A percentile compares a stretch with the other conserved stretches of the same genome.
phyloP scores from a whole-genome alignment of 2,329 filamentous ascomycete genomes.

The Cryphonectria naterciae region DNA sequence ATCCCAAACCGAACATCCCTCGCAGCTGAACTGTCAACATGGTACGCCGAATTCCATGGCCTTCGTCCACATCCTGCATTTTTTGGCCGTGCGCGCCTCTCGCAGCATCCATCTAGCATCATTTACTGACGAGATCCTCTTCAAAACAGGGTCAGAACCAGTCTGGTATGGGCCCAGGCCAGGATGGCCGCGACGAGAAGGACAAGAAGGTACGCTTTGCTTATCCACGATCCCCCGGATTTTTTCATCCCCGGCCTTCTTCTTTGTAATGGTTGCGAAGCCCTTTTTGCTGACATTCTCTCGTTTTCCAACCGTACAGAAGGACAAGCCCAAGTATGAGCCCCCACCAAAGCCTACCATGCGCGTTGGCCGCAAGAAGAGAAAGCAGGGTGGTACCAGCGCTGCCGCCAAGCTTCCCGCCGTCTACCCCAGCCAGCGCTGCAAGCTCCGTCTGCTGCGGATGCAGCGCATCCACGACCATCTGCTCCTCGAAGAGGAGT shows the following conservation, averaged over 20 bases:
- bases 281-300: slow-evolving; percentile 5
- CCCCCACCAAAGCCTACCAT: slow-evolving; percentile 96
- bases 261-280: slow-evolving; percentile 10
- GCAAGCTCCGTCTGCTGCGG: slow-evolving; percentile 93
- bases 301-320: slow-evolving; percentile 57
- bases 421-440: slow-evolving; percentile 93
- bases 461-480: slow-evolving; percentile 99
- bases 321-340: slow-evolving; percentile 99
- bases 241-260: slow-evolving; percentile 22
- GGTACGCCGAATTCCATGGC: slow-evolving; percentile 32
- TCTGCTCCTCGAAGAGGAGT: slow-evolving; percentile 94
- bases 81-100: background rate
- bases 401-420: slow-evolving; percentile 93
- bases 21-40: slow-evolving; percentile 31
- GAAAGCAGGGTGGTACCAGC: slow-evolving; percentile 89
- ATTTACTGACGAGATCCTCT: slow-evolving; percentile 28
- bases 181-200: slow-evolving; percentile 81
- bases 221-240: background rate
- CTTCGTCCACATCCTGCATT: background rate
- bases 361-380: slow-evolving; percentile 97
- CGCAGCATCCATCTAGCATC: background rate
- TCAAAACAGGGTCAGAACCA: slow-evolving; percentile 73
- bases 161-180: slow-evolving; percentile 76
- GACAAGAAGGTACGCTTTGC: slow-evolving; percentile 80
- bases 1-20: background rate